Evolutionary conservation across 805 yeast genomes (phyloP).

Genomic region (Lipomyces yamanashiensis): DNA sequence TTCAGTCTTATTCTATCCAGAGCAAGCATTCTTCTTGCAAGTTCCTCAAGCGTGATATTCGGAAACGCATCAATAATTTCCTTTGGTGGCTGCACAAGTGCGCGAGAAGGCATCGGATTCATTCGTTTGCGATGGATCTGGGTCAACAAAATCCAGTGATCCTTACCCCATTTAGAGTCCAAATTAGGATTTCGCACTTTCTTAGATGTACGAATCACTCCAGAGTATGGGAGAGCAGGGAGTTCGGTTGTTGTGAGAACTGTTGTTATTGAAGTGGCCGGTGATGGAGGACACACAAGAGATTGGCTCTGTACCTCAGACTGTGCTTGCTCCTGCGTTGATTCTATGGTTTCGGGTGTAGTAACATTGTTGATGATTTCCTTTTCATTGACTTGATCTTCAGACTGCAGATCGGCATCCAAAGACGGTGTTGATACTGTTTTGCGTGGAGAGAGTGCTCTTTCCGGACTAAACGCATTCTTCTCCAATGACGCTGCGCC

Average conservation of each 20-base stretch:
- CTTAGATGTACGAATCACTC: background rate
- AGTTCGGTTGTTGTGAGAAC: slow-evolving; percentile 19
- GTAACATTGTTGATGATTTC: background rate
- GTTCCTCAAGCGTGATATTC: slow-evolving; percentile 13
- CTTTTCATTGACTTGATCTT: background rate
- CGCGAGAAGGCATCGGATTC: slow-evolving; percentile 29
- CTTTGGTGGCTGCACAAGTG: slow-evolving; percentile 17
- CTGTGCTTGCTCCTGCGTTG: background rate
- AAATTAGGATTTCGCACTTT: slow-evolving; percentile 19
- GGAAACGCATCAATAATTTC: slow-evolving; percentile 28
- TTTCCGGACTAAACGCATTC: too few relatives aligned
- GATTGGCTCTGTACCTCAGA: background rate
- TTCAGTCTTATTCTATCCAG: slow-evolving; percentile 22
- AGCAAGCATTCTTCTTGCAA: slow-evolving; percentile 31
- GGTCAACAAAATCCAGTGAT: slow-evolving; percentile 32
- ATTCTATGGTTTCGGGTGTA: too few relatives aligned
- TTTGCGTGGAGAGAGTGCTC: too few relatives aligned
- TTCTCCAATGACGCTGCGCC: too few relatives aligned
- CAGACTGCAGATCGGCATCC: background rate
- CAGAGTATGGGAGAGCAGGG: slow-evolving; percentile 10
- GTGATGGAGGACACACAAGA: background rate
- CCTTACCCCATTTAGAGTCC: slow-evolving; percentile 21
- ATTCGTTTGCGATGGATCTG: slow-evolving; percentile 25
- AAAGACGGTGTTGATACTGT: too few relatives aligned
- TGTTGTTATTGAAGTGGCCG: slow-evolving; percentile 8